Percentiles rank a stretch among this genome's conserved stretches.
phyloP scores from a whole-genome alignment of 164 flowering plant species.

The Sextonia rubra region DNA sequence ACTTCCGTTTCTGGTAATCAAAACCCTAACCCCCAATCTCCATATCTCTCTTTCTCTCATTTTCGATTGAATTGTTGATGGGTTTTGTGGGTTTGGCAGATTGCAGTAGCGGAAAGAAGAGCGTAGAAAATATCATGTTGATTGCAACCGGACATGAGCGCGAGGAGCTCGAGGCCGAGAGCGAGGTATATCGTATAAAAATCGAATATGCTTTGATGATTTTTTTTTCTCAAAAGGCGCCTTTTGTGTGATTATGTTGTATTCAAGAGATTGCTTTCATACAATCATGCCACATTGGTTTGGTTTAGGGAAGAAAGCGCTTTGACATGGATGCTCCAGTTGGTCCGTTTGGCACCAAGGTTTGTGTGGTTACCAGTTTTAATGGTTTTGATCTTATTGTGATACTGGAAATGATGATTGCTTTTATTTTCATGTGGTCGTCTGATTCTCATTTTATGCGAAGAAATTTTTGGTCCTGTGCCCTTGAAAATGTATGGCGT shows the following conservation, averaged over 20 bases:
- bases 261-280: not conserved
- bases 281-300: not conserved
- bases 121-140: constrained; percentile 78
- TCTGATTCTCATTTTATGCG: too few species aligned
- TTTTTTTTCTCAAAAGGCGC: not conserved
- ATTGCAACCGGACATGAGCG: constrained; percentile 96
- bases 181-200: constrained; percentile 31
- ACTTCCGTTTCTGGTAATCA: constrained; percentile 2
- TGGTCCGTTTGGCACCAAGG: constrained; percentile 96
- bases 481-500: too few species aligned
- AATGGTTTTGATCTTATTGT: not conserved
- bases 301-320: constrained; percentile 52
- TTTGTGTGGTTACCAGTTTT: constrained; percentile 19
- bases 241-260: not conserved
- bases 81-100: not conserved
- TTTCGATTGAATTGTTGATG: not conserved
- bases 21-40: not conserved
- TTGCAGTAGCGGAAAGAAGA: constrained; percentile 33
- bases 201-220: too few species aligned
- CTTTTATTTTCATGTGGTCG: not conserved
- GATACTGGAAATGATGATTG: not conserved
- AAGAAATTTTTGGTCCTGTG: too few species aligned
- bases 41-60: not conserved
- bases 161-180: constrained; percentile 81
- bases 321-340: constrained; percentile 54